phyloP scores from a whole-genome alignment of 768 basidiomycete genomes.

The Austroboletus eburneus region DNA sequence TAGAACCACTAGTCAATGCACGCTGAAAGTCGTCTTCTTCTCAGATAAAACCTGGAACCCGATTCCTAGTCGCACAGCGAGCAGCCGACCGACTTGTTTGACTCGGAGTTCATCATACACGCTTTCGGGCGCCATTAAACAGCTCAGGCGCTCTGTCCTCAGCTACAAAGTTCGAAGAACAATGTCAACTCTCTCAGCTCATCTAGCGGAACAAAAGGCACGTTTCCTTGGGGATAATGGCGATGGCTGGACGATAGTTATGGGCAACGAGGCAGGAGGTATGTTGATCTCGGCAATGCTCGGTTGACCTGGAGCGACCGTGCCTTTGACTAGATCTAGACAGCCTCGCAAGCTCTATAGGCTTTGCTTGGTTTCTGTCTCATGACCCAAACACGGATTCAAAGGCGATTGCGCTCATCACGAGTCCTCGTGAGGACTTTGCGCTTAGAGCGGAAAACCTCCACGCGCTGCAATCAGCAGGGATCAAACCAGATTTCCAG shows the following conservation, averaged over 20 bases:
- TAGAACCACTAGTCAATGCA: background rate
- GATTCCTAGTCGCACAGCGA: background rate
- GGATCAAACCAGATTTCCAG: conserved; percentile 44
- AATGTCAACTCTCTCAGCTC: conserved; percentile 34
- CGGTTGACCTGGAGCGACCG: too few species aligned
- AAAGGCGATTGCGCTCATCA: conserved; percentile 67
- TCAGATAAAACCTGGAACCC: background rate
- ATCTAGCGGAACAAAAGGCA: conserved; percentile 47
- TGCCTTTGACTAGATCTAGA: conserved; percentile 68
- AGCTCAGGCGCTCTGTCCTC: background rate
- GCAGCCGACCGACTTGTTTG: background rate
- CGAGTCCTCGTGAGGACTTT: conserved; percentile 65
- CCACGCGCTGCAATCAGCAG: conserved; percentile 62
- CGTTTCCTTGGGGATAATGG: conserved; percentile 58
- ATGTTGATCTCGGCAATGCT: conserved; percentile 1
- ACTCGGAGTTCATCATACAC: background rate
- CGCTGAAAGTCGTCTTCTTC: background rate
- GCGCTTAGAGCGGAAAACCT: conserved; percentile 83
- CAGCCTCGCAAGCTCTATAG: conserved; percentile 80
- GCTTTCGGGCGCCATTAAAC: background rate
- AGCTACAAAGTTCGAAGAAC: conserved; percentile 2
- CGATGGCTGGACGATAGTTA: conserved; percentile 74
- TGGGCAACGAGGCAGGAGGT: conserved; percentile 99
- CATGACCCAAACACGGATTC: conserved; percentile 30
- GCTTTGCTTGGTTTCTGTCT: conserved; percentile 73